Percentiles rank a stretch among this genome's conserved stretches.
Conservation (phyloP, 169 alveolate genomes). For the Blepharisma undulans region DNA sequence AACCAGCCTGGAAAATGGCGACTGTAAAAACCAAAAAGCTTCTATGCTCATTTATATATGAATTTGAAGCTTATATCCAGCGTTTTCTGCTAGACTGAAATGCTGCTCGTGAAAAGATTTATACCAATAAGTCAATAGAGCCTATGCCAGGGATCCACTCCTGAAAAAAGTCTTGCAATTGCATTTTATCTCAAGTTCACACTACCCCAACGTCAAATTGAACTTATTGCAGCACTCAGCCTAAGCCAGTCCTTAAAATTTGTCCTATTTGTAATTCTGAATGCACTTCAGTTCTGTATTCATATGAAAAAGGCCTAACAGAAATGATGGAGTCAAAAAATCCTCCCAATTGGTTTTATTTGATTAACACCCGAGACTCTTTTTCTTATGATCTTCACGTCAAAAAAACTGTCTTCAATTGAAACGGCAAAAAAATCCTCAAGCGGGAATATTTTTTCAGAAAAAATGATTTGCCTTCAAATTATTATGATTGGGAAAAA, state of each 20-base stretch:
- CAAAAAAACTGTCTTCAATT: constrained; percentile 27
- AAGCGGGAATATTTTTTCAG: constrained; percentile 64
- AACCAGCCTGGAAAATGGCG: neutral
- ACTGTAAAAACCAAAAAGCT: neutral
- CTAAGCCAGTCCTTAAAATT: neutral
- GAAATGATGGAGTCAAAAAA: constrained; percentile 22
- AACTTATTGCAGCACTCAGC: neutral
- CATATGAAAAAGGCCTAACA: neutral
- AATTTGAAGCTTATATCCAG: constrained; percentile 26
- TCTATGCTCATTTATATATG: constrained; percentile 17
- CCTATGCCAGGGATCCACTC: neutral
- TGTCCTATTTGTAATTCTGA: neutral
- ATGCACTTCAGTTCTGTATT: neutral
- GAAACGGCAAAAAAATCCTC: constrained; percentile 43
- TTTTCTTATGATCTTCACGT: constrained; percentile 68
- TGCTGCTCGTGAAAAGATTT: neutral
- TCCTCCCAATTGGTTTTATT: constrained; percentile 59
- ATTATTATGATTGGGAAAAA: constrained; percentile 50
- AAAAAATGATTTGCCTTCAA: constrained; percentile 64
- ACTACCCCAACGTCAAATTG: neutral
- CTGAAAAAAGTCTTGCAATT: neutral
- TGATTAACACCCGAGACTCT: constrained; percentile 71
- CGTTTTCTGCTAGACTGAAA: neutral
- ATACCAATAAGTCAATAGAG: neutral
- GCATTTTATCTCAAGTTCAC: neutral